Evolutionary conservation across 2,329 filamentous ascomycete species (phyloP), one percentile per base, ranked within the genome.

Genomic region (Geoglossum cookeanum): DNA sequence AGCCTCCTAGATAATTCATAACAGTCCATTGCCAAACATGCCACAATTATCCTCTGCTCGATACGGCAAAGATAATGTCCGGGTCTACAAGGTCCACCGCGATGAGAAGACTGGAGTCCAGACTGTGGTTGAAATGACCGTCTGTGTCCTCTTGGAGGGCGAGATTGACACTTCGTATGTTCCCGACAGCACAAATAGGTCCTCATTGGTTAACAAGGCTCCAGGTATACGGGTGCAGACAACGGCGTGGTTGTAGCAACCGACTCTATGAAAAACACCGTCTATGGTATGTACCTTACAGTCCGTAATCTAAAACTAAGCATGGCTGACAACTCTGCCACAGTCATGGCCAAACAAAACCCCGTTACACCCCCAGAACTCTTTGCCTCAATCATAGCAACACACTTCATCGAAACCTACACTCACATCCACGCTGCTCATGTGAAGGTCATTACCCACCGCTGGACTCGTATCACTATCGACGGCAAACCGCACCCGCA

Each of bases 241-340:
- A 98, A 98, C 78, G 86, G 84, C 65, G 87, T 94, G 62, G 81
- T 98, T 59, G 91, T 98, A 60, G 89, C 92, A 61, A 98, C 92
- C 60, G 92, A 98, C 72, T 91, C 89, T 30, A 94, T 97, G 74
- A 98, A 98, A 76, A 95, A 98, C 74, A 97, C 86, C 65, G 83
- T 87, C 68, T 58, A 49, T 9, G 57, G 49, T 53, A 37, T 17
- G 49, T 53, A 53, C 37, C 30, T 22, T 17, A 30, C 8, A 15
- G 11, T 52, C 33, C 45, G 33, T 35, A 32, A 55, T 33, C 48
- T 48, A 22, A 37, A 4, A 15, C n/a, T 9, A 48, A 11, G 30
- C 72, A 55, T 66, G 66, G 64, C 95, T 92, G 76, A 89, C 13
- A 22, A 17, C 13, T 22, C 7, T 15, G 15, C 30, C 30, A 53